Evolutionary conservation across 108 stramenopile genomes (phyloP).

Genomic region (Nannochloropsis oceanica): DNA sequence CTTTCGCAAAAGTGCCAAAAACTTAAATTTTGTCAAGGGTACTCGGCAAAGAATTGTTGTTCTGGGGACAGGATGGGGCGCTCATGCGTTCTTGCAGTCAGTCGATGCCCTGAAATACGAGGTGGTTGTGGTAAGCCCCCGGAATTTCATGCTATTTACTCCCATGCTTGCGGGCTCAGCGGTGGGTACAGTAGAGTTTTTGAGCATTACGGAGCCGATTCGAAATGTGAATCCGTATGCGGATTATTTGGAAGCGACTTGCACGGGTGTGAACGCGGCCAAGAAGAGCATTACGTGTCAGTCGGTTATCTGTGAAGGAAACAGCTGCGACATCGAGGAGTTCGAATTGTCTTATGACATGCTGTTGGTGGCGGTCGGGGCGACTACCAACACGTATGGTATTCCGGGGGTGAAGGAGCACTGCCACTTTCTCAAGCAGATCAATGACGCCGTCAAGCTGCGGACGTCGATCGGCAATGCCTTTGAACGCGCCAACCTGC

Average conservation of each 20-base stretch:
- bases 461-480: slow-evolving; percentile 73
- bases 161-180: slow-evolving; percentile 88
- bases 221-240: slow-evolving; percentile 68
- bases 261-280: slow-evolving; percentile 52
- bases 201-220: slow-evolving; percentile 73
- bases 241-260: slow-evolving; percentile 67
- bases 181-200: slow-evolving; percentile 72
- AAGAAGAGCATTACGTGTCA: slow-evolving; percentile 54
- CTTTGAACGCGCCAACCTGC: slow-evolving; percentile 86
- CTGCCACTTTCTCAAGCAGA: slow-evolving; percentile 75
- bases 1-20: not conserved
- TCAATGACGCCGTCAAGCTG: slow-evolving; percentile 50
- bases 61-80: slow-evolving; percentile 82
- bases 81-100: slow-evolving; percentile 64
- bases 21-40: not conserved
- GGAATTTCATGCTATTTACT: slow-evolving; percentile 85
- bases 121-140: slow-evolving; percentile 68
- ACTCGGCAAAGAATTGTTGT: slow-evolving; percentile 47
- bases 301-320: slow-evolving; percentile 72
- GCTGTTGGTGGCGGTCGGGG: slow-evolving; percentile 69
- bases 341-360: slow-evolving; percentile 68
- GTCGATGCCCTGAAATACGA: slow-evolving; percentile 63
- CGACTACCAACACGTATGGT: slow-evolving; percentile 81
- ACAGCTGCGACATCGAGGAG: slow-evolving; percentile 55
- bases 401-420: slow-evolving; percentile 78